Evolutionary conservation across 2,329 filamentous ascomycete genomes (phyloP), one percentile per base, ranked within the genome.

Genomic region (Xylariaceae sp.): DNA sequence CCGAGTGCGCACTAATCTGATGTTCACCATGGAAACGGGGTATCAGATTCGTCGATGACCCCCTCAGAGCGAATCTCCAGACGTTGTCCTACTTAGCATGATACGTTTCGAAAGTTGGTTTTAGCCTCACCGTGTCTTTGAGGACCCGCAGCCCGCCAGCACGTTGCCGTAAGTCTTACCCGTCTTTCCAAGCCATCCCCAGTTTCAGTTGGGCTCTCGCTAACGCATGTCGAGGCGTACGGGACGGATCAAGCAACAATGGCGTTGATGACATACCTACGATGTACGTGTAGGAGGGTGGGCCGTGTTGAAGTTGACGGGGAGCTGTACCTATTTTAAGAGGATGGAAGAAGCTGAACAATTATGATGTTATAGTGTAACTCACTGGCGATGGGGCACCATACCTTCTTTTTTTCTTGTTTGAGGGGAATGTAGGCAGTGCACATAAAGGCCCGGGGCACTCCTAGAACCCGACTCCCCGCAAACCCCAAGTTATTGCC

Each of bases 311-410:
- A 50, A 43, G 50, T 53, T 30, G 50, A 47, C 35, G 30, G 37
- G 39, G 27, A 47, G 41, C 51, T 56, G 58, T 56, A 53, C 48
- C 58, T 60, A 60, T 60, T 60, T 54, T 56, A 44, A 50, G 54
- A 60, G 52, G 55, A 60, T 50, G 39, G 44, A 29, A 60, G 4
- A 53, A 55, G 58, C 55, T 58, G 55, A 56, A 48, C 37, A 52
- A 48, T 11, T 41, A 56, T 56, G 47, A 58, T 56, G 53, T 58
- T 56, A 51, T 60, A 7, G 12, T 29, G 49, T 3, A 37, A 9
- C 5, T 37, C 35, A 37, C 35, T 37, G 35, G 5, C 8, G 35
- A 37, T 3, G 5, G 35, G 35, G 35, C 1, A 37, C 8, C 12
- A 11, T 19, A 19, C 19, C 19, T 19, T 19, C 19, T 19, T 19